Evolutionary conservation across 371 early-diverging fungal genomes (phyloP).

Genomic region (Apophysomyces variabilis): DNA sequence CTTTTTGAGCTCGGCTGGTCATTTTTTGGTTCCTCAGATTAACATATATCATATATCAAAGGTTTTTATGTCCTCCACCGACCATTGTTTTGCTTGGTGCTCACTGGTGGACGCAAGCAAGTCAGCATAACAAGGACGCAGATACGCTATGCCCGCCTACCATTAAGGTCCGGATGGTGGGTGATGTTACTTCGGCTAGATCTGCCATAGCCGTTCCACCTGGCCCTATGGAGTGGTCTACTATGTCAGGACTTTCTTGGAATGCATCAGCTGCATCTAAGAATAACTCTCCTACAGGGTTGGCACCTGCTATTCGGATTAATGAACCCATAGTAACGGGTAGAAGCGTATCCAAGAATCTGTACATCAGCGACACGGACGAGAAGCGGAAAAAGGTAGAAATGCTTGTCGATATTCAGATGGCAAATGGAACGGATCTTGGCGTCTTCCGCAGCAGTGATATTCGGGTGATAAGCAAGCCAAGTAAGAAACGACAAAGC

Average conservation of each 20-base stretch:
- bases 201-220: conserved; percentile 23
- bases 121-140: background rate
- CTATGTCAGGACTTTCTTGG: conserved; percentile 31
- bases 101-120: conserved; percentile 60
- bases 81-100: conserved; percentile 74
- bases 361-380: conserved; percentile 77
- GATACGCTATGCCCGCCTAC: conserved; percentile 27
- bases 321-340: conserved; percentile 49
- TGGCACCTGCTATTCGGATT: conserved; percentile 2
- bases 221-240: conserved; percentile 48
- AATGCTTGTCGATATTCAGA: conserved; percentile 65
- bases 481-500: conserved; percentile 79
- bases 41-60: conserved; percentile 9
- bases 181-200: conserved; percentile 30
- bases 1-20: background rate
- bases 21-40: background rate
- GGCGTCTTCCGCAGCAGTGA: conserved; percentile 71
- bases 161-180: conserved; percentile 37
- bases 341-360: conserved; percentile 70
- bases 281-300: background rate
- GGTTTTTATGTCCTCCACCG: conserved; percentile 81
- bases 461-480: conserved; percentile 81
- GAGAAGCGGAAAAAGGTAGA: conserved; percentile 75
- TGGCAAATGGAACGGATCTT: conserved; percentile 58
- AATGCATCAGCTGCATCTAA: conserved; percentile 5